Conservation (phyloP, 371 early-diverging fungal species). For the Apophysomyces trapeziformis region DNA sequence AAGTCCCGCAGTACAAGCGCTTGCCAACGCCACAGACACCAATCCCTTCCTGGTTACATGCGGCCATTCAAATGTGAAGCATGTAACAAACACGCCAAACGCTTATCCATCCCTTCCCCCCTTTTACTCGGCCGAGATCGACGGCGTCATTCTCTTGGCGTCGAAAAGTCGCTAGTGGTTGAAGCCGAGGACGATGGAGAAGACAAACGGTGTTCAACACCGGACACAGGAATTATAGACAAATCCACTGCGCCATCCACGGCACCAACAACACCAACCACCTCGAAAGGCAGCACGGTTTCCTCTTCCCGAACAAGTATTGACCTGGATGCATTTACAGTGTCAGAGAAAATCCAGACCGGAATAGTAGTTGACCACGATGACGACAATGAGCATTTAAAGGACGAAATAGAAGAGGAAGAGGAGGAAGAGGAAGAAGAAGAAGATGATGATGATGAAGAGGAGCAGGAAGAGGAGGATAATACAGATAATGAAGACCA, state of each 20-base stretch:
- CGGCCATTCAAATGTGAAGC: conserved; percentile 4
- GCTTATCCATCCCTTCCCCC: not conserved
- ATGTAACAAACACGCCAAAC: conserved; percentile 6
- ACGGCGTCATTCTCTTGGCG: not conserved
- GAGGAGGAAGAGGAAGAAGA: not conserved
- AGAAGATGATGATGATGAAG: not conserved
- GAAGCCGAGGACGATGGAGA: not conserved
- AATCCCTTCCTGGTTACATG: conserved; percentile 8
- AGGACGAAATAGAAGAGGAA: not conserved
- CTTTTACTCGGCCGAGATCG: not conserved
- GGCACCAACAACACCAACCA: not conserved
- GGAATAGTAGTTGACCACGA: not conserved
- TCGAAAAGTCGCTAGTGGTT: not conserved
- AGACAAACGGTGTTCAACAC: not conserved
- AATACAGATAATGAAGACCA: not conserved
- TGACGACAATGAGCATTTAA: not conserved
- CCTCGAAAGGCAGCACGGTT: not conserved
- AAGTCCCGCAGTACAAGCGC: conserved; percentile 1
- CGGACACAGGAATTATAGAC: no score
- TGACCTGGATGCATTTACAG: not conserved
- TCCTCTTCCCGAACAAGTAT: conserved; percentile 4
- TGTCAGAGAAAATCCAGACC: not conserved
- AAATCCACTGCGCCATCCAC: not conserved
- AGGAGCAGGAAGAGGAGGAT: not conserved
- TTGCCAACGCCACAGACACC: conserved; percentile 1